phyloP scores from a whole-genome alignment of 1,139 yeast genomes.

The Saccharomycopsis crataegensis region DNA sequence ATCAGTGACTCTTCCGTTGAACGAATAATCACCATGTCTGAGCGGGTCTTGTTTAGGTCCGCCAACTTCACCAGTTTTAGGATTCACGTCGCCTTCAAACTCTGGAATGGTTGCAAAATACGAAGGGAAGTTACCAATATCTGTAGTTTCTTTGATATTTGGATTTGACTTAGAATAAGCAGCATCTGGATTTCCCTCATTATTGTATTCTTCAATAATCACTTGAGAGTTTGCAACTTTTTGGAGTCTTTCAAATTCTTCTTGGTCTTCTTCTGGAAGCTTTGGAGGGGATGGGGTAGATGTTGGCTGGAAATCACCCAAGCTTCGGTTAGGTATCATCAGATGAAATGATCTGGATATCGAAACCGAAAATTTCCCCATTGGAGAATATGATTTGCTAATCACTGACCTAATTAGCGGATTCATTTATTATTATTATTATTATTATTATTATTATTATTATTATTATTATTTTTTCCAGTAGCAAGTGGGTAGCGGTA shows the following conservation, averaged over 20 bases:
- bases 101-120: slow-evolving; percentile 53
- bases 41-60: slow-evolving; percentile 99
- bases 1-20: slow-evolving; percentile 93
- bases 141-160: slow-evolving; percentile 43
- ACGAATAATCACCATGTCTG: slow-evolving; percentile 89
- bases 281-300: slow-evolving; percentile 51
- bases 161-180: slow-evolving; percentile 30
- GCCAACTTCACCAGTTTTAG: slow-evolving; percentile 89
- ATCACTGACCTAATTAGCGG: too few relatives aligned
- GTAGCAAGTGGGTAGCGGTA: too few relatives aligned
- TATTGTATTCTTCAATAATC: slow-evolving; percentile 71
- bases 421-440: too few relatives aligned
- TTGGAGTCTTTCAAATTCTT: slow-evolving; percentile 83
- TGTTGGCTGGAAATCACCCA: slow-evolving; percentile 6
- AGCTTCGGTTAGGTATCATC: not conserved
- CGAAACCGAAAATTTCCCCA: too few relatives aligned
- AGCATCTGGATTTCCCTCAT: slow-evolving; percentile 29
- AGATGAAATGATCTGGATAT: too few relatives aligned
- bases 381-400: too few relatives aligned
- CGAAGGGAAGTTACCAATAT: slow-evolving; percentile 43
- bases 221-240: slow-evolving; percentile 73
- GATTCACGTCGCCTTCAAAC: slow-evolving; percentile 91
- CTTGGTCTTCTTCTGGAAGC: slow-evolving; percentile 80
- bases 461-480: too few relatives aligned
- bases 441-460: too few relatives aligned